These are phyloP conservation scores for Brassica juncea DNA, from an alignment of 345 rosid species.

Conservation along the genomic window DNA sequence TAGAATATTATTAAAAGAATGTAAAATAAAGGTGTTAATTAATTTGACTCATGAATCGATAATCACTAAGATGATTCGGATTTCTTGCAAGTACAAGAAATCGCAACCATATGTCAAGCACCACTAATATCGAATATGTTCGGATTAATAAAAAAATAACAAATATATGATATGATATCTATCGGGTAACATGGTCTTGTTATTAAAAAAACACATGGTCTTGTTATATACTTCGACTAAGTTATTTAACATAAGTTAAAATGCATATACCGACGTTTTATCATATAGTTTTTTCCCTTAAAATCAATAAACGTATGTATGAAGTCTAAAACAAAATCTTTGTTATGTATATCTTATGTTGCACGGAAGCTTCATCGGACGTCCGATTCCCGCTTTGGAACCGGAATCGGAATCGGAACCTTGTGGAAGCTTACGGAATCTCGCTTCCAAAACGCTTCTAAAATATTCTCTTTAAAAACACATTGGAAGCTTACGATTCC, in stretches of 20 bases:
- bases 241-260: background rate
- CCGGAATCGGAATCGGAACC: too few species aligned
- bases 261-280: background rate
- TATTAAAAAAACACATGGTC: background rate
- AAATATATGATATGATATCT: conserved; percentile 5
- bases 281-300: background rate
- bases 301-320: background rate
- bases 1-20: conserved; percentile 13
- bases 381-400: too few species aligned
- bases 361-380: too few species aligned
- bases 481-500: too few species aligned
- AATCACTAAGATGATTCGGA: conserved; percentile 35
- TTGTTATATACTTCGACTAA: background rate
- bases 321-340: background rate
- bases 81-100: conserved; percentile 35
- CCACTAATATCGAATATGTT: conserved; percentile 24
- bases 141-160: conserved; percentile 3
- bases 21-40: conserved; percentile 21
- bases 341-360: background rate
- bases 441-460: too few species aligned
- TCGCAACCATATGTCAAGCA: conserved; percentile 19
- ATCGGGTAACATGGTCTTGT: background rate
- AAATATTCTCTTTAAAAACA: too few species aligned
- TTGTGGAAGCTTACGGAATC: too few species aligned
- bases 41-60: conserved; percentile 23